Evolutionary conservation across 1,284 basidiomycete species (phyloP).

Genomic region (Tremellales sp.): DNA sequence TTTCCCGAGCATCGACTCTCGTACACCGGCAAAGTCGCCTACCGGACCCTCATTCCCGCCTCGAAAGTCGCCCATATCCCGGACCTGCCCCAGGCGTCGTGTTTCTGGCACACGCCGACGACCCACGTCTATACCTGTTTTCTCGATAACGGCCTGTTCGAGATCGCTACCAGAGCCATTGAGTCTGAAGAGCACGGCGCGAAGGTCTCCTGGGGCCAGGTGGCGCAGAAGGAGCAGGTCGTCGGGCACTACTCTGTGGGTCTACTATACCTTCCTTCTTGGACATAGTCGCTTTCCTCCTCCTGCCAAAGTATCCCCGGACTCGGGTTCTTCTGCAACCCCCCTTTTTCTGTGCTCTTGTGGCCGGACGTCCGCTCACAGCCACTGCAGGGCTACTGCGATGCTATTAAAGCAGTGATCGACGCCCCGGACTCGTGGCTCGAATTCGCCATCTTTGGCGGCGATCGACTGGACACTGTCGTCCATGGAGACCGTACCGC

Average conservation of each 20-base stretch:
- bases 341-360: no score
- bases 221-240: constrained; percentile 12
- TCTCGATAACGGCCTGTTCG: constrained; percentile 24
- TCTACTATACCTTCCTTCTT: neutral
- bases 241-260: constrained; percentile 20
- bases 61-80: constrained; percentile 24
- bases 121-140: constrained; percentile 31
- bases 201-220: constrained; percentile 29
- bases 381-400: constrained; percentile 22
- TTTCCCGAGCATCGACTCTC: constrained; percentile 29
- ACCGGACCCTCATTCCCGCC: constrained; percentile 25
- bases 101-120: constrained; percentile 28
- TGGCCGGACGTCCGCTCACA: no score
- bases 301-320: no score
- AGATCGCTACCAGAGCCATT: constrained; percentile 25
- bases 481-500: constrained; percentile 19
- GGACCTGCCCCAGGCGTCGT: constrained; percentile 14
- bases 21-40: constrained; percentile 34
- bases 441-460: constrained; percentile 34
- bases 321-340: no score
- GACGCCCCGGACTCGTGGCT: constrained; percentile 25
- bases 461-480: constrained; percentile 20
- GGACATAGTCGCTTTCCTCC: no score
- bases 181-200: constrained; percentile 16
- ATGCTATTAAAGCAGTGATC: constrained; percentile 22